Percentiles rank a stretch among this genome's conserved stretches.
These are phyloP conservation scores for Plenodomus biglobosus DNA, from an alignment of 2,329 filamentous ascomycete species.

Conservation along the genomic window DNA sequence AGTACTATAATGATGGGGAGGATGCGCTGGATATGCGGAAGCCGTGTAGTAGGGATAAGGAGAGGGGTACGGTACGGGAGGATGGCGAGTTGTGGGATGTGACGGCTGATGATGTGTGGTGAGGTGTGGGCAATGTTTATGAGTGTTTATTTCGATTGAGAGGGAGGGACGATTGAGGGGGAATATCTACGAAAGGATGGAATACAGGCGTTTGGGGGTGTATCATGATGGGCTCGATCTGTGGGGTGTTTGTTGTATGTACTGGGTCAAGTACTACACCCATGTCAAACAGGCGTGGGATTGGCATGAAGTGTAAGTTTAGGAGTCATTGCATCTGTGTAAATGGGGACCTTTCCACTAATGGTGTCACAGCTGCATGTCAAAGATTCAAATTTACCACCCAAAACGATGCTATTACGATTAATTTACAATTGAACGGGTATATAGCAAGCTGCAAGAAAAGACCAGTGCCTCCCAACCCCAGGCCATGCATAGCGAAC, in stretches of 20 bases:
- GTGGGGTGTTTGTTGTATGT: too few relatives aligned
- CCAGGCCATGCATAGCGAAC: background rate
- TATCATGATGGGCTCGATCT: too few relatives aligned
- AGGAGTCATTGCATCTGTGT: background rate
- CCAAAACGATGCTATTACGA: background rate
- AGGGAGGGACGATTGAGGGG: too few relatives aligned
- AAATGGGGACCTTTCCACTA: background rate
- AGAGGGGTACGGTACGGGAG: conserved; percentile 72
- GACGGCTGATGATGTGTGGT: conserved; percentile 84
- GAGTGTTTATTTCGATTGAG: background rate
- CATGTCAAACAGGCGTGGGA: too few relatives aligned
- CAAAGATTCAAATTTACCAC: background rate
- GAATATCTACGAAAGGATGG: too few relatives aligned
- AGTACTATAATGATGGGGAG: conserved; percentile 93
- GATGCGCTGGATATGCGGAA: conserved; percentile 99
- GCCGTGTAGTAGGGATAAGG: conserved; percentile 76
- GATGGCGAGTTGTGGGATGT: conserved; percentile 80
- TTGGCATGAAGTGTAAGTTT: background rate
- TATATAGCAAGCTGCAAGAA: background rate
- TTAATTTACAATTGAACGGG: background rate
- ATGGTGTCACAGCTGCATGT: background rate
- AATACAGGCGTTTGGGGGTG: background rate
- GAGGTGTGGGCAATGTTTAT: background rate
- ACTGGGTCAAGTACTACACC: too few relatives aligned
- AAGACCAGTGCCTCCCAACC: background rate